Evolutionary conservation across 495 filamentous ascomycete genomes (phyloP), one percentile per base, ranked within the genome.

Genomic region (Aspergillus asperescens): DNA sequence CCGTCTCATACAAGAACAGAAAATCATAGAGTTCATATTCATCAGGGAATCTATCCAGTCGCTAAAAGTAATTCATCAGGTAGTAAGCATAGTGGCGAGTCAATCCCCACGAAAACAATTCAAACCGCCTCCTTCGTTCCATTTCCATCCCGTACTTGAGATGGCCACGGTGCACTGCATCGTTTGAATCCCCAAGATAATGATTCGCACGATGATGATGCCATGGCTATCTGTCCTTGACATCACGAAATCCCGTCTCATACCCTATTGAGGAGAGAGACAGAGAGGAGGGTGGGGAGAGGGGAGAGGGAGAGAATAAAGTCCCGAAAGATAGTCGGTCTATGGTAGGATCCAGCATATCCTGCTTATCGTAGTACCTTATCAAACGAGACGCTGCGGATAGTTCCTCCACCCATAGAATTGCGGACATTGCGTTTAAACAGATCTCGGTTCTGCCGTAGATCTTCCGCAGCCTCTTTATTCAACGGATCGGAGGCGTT

Each of bases 401-500:
- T 84, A n/a, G 66, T 70, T 10, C 90, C 89, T 50, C 93, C 93
- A 19, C 69, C 74, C 89, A 98, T 96, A 4, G 87, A 76, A 10
- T 71, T 70, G 59, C 88, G 79, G 18, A 96, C 94, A 63, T 97
- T 96, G 47, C 89, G 76, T 76, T 90, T 94, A 72, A 98, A 98
- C 25, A 73, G 79, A 15, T 97, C 93, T 15, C 89, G 72, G 60
- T 88, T 94, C 22, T 72, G 71, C 55, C 91, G 81, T 56, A 98
- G 79, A 67, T 97, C 94, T 39, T 96, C 89, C 0, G 93, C 94
- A 2, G 93, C 93, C 58, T 96, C 91, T 74, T 98, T 96, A 68
- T 98, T 98, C 23, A 98, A 74, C n/a, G 93, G 93, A 66, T 98
- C 93, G 27, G 84, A 87, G 6, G 93, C 89, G 65, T 98, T 98